These are phyloP conservation scores for Takashimella koratensis DNA, from an alignment of 1,284 basidiomycete genomes.

Conservation along the genomic window DNA sequence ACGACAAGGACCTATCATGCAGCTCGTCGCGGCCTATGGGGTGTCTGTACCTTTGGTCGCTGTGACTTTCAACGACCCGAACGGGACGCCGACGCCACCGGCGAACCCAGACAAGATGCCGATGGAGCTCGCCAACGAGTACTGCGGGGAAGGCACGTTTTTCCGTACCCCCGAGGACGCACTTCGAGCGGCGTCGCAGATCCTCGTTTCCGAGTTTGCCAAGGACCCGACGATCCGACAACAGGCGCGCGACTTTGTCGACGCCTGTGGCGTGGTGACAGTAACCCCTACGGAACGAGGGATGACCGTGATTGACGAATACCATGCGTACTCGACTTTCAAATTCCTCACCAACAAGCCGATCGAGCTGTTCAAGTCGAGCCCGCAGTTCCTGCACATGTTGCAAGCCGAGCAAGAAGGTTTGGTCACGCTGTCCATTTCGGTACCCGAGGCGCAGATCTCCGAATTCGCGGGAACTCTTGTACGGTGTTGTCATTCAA, in stretches of 20 bases:
- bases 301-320: constrained; percentile 82
- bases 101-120: constrained; percentile 40
- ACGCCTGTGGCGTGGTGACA: constrained; percentile 70
- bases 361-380: constrained; percentile 64
- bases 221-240: constrained; percentile 87
- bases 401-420: constrained; percentile 85
- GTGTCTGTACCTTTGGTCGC: constrained; percentile 35
- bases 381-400: constrained; percentile 84
- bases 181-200: constrained; percentile 60
- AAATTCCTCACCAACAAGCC: constrained; percentile 89
- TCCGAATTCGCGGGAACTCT: constrained; percentile 63
- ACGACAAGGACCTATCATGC: constrained; percentile 38
- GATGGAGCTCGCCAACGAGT: constrained; percentile 45
- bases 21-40: constrained; percentile 43
- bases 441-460: constrained; percentile 62
- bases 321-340: constrained; percentile 90
- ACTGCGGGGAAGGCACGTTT: constrained; percentile 27
- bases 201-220: constrained; percentile 85
- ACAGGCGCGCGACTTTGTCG: constrained; percentile 74
- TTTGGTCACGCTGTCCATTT: constrained; percentile 73
- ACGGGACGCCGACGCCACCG: constrained; percentile 24
- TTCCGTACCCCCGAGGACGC: constrained; percentile 33
- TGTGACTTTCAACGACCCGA: constrained; percentile 34
- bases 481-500: constrained; percentile 77
- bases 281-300: constrained; percentile 89